Percentiles rank a stretch among this genome's conserved stretches.
These are phyloP conservation scores for Parietichytrium sp. DNA, from an alignment of 108 stramenopile genomes.

Conservation along the genomic window DNA sequence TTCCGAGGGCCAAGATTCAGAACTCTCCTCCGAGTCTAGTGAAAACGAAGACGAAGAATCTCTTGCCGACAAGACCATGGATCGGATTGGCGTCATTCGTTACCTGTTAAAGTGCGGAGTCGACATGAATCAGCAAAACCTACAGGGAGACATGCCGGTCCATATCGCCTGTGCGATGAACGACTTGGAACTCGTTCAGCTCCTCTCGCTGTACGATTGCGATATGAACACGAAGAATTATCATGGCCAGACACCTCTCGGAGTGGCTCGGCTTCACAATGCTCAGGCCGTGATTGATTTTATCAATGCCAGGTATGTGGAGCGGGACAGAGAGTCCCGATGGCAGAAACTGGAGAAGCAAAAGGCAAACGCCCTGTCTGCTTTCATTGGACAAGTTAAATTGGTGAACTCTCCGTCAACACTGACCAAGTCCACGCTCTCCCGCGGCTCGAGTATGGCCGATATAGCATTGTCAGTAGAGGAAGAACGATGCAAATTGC, in stretches of 20 bases:
- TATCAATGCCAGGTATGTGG: background rate
- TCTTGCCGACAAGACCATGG: no score
- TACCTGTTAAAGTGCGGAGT: background rate
- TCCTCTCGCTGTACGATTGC: background rate
- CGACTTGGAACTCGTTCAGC: background rate
- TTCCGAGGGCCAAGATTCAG: background rate
- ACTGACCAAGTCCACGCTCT: no score
- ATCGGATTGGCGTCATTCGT: background rate
- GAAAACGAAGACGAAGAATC: no score
- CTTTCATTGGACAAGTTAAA: constrained; percentile 6
- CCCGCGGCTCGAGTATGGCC: no score
- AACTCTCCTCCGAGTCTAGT: no score
- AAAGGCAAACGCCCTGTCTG: background rate
- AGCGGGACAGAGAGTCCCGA: constrained; percentile 15
- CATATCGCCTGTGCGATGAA: background rate
- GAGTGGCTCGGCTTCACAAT: constrained; percentile 17
- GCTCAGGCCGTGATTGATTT: background rate
- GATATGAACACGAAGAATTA: constrained; percentile 34
- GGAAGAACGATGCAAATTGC: background rate
- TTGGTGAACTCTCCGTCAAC: no score
- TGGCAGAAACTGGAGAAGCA: background rate
- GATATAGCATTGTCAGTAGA: background rate
- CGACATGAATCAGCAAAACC: background rate
- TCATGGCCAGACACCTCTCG: background rate
- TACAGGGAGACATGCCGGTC: background rate